Evolutionary conservation across 164 flowering plant genomes (phyloP).

Genomic region (Malania oleifera): DNA sequence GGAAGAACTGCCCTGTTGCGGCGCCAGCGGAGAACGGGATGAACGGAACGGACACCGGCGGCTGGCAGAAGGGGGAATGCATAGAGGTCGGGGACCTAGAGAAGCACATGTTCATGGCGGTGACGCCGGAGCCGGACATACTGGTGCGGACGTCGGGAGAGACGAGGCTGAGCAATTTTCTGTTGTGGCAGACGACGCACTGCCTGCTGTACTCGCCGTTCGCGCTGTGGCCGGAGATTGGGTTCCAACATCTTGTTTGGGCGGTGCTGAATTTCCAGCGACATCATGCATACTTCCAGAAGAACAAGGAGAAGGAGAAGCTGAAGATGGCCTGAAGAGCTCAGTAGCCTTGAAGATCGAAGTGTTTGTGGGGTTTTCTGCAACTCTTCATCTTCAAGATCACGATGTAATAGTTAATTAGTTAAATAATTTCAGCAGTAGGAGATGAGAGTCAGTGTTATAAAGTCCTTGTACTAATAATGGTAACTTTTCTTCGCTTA

Average conservation of each 20-base stretch:
- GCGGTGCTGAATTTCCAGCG: constrained; percentile 58
- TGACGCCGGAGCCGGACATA: constrained; percentile 73
- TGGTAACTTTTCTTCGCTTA: too few relatives aligned
- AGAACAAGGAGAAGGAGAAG: too few relatives aligned
- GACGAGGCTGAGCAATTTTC: constrained; percentile 79
- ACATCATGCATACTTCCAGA: constrained; percentile 35
- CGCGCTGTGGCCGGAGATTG: constrained; percentile 78
- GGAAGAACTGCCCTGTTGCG: too few relatives aligned
- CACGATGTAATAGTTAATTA: too few relatives aligned
- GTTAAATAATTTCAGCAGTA: too few relatives aligned
- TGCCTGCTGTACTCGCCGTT: constrained; percentile 49
- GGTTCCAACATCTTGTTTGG: constrained; percentile 61
- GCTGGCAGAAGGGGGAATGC: constrained; percentile 1
- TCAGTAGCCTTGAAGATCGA: too few relatives aligned
- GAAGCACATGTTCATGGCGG: constrained; percentile 56
- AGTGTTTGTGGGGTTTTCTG: too few relatives aligned
- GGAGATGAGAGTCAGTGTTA: too few relatives aligned
- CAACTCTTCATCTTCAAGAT: too few relatives aligned
- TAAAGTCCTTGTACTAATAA: too few relatives aligned
- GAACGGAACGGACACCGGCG: too few relatives aligned
- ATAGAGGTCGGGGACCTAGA: constrained; percentile 51
- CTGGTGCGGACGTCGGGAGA: constrained; percentile 71
- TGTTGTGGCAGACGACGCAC: constrained; percentile 64
- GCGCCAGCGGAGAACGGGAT: neutral
- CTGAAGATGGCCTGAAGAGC: too few relatives aligned